phyloP scores from a whole-genome alignment of 2,329 filamentous ascomycete species.

The Drechslerella coelobrocha region DNA sequence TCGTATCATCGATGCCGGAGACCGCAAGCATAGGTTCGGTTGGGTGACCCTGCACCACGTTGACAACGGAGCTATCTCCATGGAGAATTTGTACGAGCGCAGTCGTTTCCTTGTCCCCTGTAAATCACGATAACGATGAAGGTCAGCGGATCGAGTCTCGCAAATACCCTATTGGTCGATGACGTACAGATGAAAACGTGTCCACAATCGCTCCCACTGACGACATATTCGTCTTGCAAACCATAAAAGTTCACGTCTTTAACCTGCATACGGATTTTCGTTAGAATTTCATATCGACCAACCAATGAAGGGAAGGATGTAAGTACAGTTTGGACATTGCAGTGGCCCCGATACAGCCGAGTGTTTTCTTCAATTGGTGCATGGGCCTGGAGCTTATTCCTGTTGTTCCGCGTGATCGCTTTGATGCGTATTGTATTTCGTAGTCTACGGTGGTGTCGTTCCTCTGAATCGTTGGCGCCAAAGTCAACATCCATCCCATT shows the following conservation, averaged over 20 bases:
- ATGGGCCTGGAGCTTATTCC: conserved; percentile 43
- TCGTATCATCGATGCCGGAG: conserved; percentile 71
- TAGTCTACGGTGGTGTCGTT: conserved; percentile 27
- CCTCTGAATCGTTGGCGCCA: conserved; percentile 23
- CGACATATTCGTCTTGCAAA: conserved; percentile 71
- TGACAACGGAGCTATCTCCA: conserved; percentile 73
- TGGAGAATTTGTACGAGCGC: conserved; percentile 70
- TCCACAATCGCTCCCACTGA: conserved; percentile 71
- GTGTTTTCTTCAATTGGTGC: conserved; percentile 59
- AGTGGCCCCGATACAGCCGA: conserved; percentile 68
- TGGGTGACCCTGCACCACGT: conserved; percentile 70
- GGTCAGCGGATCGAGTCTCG: conserved; percentile 28
- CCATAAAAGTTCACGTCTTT: conserved; percentile 75
- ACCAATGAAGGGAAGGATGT: conserved; percentile 16
- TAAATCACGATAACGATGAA: conserved; percentile 6
- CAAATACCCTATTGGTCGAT: conserved; percentile 34
- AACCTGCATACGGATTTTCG: conserved; percentile 57
- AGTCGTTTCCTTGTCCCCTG: conserved; percentile 67
- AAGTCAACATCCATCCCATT: conserved; percentile 40
- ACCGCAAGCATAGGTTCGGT: conserved; percentile 72
- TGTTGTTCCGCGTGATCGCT: conserved; percentile 29
- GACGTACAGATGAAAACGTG: conserved; percentile 69
- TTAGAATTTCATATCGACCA: conserved; percentile 25
- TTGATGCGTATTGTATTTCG: conserved; percentile 44
- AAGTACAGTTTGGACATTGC: conserved; percentile 66